A percentile compares a stretch with the other conserved stretches of the same genome.
phyloP scores from a whole-genome alignment of 305 asterid genomes.

The Rubia balearica region DNA sequence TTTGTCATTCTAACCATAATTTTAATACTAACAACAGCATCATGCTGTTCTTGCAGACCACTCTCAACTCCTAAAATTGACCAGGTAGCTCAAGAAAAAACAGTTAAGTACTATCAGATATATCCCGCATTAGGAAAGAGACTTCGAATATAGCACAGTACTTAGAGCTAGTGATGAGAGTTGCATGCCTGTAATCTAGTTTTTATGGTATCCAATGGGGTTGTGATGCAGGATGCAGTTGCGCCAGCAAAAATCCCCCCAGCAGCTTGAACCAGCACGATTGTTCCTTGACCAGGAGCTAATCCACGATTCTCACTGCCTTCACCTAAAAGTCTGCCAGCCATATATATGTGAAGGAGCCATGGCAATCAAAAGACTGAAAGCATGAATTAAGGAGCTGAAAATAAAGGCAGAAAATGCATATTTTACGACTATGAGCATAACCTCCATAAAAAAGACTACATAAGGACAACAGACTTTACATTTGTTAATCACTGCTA shows the following conservation, averaged over 20 bases:
- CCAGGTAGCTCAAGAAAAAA: neutral
- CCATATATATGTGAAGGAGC: slow-evolving; percentile 11
- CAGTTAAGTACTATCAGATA: neutral
- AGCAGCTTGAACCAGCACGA: slow-evolving; percentile 78
- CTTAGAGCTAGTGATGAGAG: neutral
- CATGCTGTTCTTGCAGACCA: no score
- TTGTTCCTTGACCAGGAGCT: slow-evolving; percentile 54
- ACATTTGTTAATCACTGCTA: neutral
- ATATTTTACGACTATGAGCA: neutral
- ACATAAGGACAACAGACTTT: neutral
- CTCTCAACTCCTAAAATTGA: neutral
- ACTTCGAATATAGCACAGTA: neutral
- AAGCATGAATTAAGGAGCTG: neutral
- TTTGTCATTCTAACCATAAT: neutral
- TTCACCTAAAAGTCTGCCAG: slow-evolving; percentile 53
- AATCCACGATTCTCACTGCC: slow-evolving; percentile 29
- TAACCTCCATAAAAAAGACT: neutral
- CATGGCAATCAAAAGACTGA: slow-evolving; percentile 6
- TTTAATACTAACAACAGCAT: neutral
- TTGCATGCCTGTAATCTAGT: slow-evolving; percentile 77
- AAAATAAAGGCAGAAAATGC: neutral
- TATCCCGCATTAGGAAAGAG: neutral
- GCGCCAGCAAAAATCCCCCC: slow-evolving; percentile 93
- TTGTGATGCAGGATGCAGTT: slow-evolving; percentile 82
- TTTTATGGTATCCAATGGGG: slow-evolving; percentile 91